Evolutionary conservation across 1,139 yeast genomes (phyloP).

Genomic region (Diutina mesorugosa): DNA sequence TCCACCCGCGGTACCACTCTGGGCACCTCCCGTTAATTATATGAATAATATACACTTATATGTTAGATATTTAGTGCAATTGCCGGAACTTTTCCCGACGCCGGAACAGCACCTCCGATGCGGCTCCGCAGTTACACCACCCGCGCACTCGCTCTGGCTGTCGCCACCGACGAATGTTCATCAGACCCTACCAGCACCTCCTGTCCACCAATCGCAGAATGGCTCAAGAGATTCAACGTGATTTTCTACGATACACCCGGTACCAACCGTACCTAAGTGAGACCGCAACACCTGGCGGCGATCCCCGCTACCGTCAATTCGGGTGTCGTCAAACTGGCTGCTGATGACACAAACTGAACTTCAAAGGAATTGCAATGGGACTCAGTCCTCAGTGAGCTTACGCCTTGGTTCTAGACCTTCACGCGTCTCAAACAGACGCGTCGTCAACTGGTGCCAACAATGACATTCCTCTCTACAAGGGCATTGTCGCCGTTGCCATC

Average conservation of each 20-base stretch:
- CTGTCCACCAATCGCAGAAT: not conserved
- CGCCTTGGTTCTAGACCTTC: too few species aligned
- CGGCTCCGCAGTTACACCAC: not conserved
- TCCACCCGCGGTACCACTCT: not conserved
- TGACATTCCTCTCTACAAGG: too few species aligned
- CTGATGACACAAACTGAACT: too few species aligned
- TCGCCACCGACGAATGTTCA: not conserved
- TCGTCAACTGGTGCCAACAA: too few species aligned
- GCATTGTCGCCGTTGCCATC: too few species aligned
- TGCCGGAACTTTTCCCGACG: too few species aligned
- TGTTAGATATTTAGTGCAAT: not conserved
- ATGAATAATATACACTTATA: too few species aligned
- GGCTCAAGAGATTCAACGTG: conserved; percentile 18
- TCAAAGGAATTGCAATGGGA: too few species aligned
- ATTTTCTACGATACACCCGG: conserved; percentile 60
- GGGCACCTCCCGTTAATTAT: not conserved
- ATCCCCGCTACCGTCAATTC: conserved; percentile 36
- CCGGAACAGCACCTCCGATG: not conserved
- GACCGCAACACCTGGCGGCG: conserved; percentile 46
- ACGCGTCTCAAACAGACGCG: too few species aligned
- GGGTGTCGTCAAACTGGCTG: conserved; percentile 51
- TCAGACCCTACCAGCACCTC: not conserved
- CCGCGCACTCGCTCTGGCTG: not conserved
- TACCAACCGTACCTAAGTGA: conserved; percentile 39
- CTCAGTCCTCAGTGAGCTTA: too few species aligned